phyloP scores from a whole-genome alignment of 2,329 filamentous ascomycete genomes.

The Lanzia echinophila region DNA sequence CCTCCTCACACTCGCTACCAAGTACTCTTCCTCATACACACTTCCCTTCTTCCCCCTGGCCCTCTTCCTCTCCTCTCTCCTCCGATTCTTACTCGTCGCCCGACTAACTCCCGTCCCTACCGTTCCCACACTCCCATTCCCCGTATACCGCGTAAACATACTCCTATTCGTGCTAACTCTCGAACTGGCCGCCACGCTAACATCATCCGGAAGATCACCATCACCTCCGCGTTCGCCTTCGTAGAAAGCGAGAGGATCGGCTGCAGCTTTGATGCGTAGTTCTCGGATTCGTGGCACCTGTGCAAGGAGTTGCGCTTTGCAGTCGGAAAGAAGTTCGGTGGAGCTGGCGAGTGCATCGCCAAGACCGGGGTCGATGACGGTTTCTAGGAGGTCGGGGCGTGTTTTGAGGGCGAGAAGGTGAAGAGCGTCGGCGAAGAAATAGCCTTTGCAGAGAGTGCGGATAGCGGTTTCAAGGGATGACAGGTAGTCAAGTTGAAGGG shows the following conservation, averaged over 20 bases:
- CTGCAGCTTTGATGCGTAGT: conserved; percentile 69
- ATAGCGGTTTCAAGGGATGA: conserved; percentile 63
- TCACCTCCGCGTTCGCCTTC: conserved; percentile 63
- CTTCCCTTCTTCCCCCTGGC: conserved; percentile 93
- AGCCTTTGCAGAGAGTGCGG: conserved; percentile 77
- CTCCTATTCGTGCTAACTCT: conserved; percentile 76
- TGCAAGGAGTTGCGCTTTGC: conserved; percentile 73
- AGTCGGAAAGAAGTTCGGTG: conserved; percentile 90
- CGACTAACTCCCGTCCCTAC: conserved; percentile 67
- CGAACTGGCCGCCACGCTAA: conserved; percentile 79
- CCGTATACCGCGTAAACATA: conserved; percentile 88
- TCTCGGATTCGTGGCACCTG: conserved; percentile 84
- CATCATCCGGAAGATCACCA: conserved; percentile 78
- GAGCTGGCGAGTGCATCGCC: conserved; percentile 73
- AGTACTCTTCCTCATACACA: conserved; percentile 96
- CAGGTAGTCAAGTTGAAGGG: conserved; percentile 76
- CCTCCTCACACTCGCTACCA: conserved; percentile 78
- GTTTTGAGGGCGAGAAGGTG: conserved; percentile 59
- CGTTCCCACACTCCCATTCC: conserved; percentile 50
- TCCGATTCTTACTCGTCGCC: conserved; percentile 79
- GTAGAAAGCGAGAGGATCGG: conserved; percentile 84
- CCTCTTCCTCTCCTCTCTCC: conserved; percentile 89
- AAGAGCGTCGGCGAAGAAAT: conserved; percentile 82
- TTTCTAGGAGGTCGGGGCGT: conserved; percentile 54
- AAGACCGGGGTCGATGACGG: conserved; percentile 69